A percentile compares a stretch with the other conserved stretches of the same genome.
Evolutionary conservation across 495 filamentous ascomycete species (phyloP).

Genomic region (Pseudevernia furfuracea): DNA sequence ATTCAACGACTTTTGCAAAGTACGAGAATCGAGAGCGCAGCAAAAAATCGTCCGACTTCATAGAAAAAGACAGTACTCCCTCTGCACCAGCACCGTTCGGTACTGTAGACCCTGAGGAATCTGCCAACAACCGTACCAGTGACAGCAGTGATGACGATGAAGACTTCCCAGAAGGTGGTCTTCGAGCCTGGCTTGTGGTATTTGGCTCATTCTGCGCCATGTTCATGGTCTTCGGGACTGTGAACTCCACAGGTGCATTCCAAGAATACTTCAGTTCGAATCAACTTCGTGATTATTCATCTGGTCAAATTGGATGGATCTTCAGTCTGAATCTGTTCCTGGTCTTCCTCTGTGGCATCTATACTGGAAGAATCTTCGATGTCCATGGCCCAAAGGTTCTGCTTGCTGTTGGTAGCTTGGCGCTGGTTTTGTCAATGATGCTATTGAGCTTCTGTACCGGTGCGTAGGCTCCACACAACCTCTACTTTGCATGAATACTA

Average conservation of each 20-base stretch:
- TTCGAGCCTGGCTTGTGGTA: conserved; percentile 31
- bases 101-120: too few relatives aligned
- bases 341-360: conserved; percentile 7
- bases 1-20: too few relatives aligned
- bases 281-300: conserved; percentile 38
- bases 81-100: too few relatives aligned
- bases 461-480: conserved; percentile 3
- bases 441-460: conserved; percentile 31
- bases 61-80: too few relatives aligned
- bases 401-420: conserved; percentile 22
- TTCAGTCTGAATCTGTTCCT: conserved; percentile 38
- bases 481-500: conserved; percentile 2
- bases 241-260: conserved; percentile 57
- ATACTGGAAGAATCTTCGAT: conserved; percentile 33
- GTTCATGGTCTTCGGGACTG: conserved; percentile 42
- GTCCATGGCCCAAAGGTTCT: conserved; percentile 30
- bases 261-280: conserved; percentile 47
- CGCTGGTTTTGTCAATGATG: conserved; percentile 26
- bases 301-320: conserved; percentile 53
- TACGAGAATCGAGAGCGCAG: too few relatives aligned
- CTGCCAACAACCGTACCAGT: too few relatives aligned
- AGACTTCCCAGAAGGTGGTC: conserved; percentile 28
- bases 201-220: conserved; percentile 28
- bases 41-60: too few relatives aligned
- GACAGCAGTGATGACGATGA: too few relatives aligned